These are phyloP conservation scores for Aspergillus viridinutans DNA, from an alignment of 2,329 filamentous ascomycete species.

Conservation along the genomic window DNA sequence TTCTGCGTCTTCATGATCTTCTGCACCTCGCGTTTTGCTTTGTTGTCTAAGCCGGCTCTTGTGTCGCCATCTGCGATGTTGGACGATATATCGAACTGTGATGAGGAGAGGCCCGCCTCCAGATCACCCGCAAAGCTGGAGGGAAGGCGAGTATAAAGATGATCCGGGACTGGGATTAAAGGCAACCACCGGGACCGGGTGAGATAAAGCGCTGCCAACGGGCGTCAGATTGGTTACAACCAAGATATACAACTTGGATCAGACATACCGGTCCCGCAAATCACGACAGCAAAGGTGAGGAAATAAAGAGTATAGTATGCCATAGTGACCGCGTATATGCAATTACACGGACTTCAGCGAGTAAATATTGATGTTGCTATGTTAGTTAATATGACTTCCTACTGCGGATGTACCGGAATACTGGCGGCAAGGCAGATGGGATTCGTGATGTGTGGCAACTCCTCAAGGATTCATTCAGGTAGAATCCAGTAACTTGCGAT, in stretches of 20 bases:
- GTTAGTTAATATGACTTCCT: background rate
- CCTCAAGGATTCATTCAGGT: background rate
- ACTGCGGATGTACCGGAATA: background rate
- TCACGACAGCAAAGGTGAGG: slow-evolving; percentile 65
- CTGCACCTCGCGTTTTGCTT: slow-evolving; percentile 75
- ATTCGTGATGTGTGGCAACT: background rate
- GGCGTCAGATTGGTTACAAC: slow-evolving; percentile 5
- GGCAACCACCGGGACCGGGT: slow-evolving; percentile 75
- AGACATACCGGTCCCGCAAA: slow-evolving; percentile 63
- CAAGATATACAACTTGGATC: slow-evolving; percentile 2
- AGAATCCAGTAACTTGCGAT: background rate
- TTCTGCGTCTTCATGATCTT: slow-evolving; percentile 83
- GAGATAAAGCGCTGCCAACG: slow-evolving; percentile 63
- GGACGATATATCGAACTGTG: slow-evolving; percentile 73
- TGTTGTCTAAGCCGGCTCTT: slow-evolving; percentile 74
- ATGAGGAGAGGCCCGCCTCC: slow-evolving; percentile 78
- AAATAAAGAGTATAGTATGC: slow-evolving; percentile 71
- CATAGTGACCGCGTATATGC: slow-evolving; percentile 50
- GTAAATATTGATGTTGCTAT: background rate
- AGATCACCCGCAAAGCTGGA: slow-evolving; percentile 76
- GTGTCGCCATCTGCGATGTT: slow-evolving; percentile 78
- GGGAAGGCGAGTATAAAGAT: slow-evolving; percentile 74
- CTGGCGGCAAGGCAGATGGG: background rate
- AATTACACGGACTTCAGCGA: background rate
- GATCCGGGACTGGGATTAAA: slow-evolving; percentile 60